phyloP scores from a whole-genome alignment of 306 rosid species.

The Dalbergia cochinchinensis region DNA sequence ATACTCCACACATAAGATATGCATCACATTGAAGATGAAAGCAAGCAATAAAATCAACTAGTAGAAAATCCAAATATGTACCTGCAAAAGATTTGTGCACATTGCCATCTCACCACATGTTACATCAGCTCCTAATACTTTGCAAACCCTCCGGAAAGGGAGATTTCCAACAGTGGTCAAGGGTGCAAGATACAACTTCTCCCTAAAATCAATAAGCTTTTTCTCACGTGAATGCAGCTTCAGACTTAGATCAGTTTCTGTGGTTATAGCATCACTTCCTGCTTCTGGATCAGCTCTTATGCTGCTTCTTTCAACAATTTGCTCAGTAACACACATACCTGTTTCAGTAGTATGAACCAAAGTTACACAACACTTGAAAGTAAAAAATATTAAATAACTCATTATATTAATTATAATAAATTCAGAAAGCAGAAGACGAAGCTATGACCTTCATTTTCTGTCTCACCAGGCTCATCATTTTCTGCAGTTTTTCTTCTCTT shows the following conservation, averaged over 20 bases:
- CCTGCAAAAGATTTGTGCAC: slow-evolving; percentile 98
- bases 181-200: slow-evolving; percentile 93
- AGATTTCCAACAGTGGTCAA: slow-evolving; percentile 98
- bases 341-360: slow-evolving; percentile 39
- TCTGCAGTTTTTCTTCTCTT: slow-evolving; percentile 75
- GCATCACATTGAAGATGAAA: slow-evolving; percentile 14
- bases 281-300: slow-evolving; percentile 55
- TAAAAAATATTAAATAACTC: slow-evolving; percentile 23
- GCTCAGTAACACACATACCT: slow-evolving; percentile 55
- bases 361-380: slow-evolving; percentile 32
- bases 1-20: slow-evolving; percentile 29
- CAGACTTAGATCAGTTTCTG: slow-evolving; percentile 70
- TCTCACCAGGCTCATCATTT: slow-evolving; percentile 40
- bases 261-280: slow-evolving; percentile 45
- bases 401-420: not conserved
- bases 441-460: slow-evolving; percentile 66
- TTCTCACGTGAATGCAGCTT: slow-evolving; percentile 79
- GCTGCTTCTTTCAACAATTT: slow-evolving; percentile 49
- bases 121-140: slow-evolving; percentile 86
- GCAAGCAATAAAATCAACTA: slow-evolving; percentile 39
- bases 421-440: slow-evolving; percentile 17
- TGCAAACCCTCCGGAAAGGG: slow-evolving; percentile 97
- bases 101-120: slow-evolving; percentile 99
- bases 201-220: slow-evolving; percentile 88
- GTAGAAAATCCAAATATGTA: slow-evolving; percentile 44